phyloP scores from a whole-genome alignment of 2,329 filamentous ascomycete genomes.

The Venturia carpophila region DNA sequence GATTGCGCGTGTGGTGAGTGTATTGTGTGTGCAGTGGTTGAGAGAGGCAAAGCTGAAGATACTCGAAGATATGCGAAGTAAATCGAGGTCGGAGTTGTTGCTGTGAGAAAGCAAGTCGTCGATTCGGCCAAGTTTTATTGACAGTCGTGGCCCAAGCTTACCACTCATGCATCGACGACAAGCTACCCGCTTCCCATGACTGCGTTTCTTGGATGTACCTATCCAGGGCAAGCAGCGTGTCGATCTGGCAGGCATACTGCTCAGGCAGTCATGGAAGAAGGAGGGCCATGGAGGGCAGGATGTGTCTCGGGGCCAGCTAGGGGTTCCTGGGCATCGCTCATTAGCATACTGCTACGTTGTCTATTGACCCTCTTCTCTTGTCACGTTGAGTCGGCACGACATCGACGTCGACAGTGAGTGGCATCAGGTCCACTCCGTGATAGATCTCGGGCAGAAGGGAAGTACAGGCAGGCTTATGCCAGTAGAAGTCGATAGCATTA shows the following conservation, averaged over 20 bases:
- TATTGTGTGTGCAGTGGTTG: not conserved
- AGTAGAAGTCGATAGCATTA: not conserved
- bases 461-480: not conserved
- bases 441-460: not conserved
- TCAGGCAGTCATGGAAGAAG: not conserved
- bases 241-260: not conserved
- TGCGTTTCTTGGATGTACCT: not conserved
- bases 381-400: not conserved
- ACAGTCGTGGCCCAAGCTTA: not conserved
- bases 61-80: constrained; percentile 1
- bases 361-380: not conserved
- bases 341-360: not conserved
- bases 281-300: not conserved
- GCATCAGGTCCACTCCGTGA: not conserved
- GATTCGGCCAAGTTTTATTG: not conserved
- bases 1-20: not conserved
- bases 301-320: not conserved
- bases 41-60: not conserved
- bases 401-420: not conserved
- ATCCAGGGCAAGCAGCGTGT: not conserved
- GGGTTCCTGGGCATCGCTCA: not conserved
- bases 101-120: not conserved
- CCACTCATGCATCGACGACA: not conserved
- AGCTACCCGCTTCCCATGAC: not conserved
- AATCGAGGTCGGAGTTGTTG: not conserved